phyloP scores from a whole-genome alignment of 495 filamentous ascomycete genomes.

The Penicillium lividum region DNA sequence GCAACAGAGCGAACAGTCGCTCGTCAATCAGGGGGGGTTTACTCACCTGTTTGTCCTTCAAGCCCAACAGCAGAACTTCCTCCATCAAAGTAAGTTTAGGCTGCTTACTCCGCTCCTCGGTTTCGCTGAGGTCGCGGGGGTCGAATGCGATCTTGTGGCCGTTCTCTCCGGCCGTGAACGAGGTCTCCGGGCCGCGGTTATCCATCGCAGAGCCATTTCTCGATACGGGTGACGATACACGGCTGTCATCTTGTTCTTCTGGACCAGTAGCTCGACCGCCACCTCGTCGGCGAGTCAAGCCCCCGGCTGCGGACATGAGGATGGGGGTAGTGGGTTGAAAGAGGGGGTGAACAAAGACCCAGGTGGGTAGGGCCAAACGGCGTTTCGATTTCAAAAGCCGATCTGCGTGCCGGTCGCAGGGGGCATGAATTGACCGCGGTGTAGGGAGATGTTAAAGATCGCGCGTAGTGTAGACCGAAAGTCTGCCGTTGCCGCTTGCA shows the following conservation, averaged over 20 bases:
- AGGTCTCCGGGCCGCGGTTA: slow-evolving; percentile 75
- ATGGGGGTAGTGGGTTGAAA: slow-evolving; percentile 19
- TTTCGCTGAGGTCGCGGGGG: slow-evolving; percentile 95
- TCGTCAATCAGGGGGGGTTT: background rate
- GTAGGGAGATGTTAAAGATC: slow-evolving; percentile 25
- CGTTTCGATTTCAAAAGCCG: slow-evolving; percentile 14
- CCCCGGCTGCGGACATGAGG: slow-evolving; percentile 66
- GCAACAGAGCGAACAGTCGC: background rate
- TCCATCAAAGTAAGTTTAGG: slow-evolving; percentile 99
- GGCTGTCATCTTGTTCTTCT: slow-evolving; percentile 62
- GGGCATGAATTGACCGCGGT: slow-evolving; percentile 23
- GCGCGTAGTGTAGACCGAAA: slow-evolving; percentile 30
- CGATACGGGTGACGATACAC: slow-evolving; percentile 68
- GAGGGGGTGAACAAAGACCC: slow-evolving; percentile 7
- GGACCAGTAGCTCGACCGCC: slow-evolving; percentile 59
- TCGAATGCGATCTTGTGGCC: slow-evolving; percentile 99
- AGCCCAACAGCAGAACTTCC: slow-evolving; percentile 87
- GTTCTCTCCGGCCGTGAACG: slow-evolving; percentile 90
- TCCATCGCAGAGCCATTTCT: slow-evolving; percentile 62
- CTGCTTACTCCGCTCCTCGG: slow-evolving; percentile 93
- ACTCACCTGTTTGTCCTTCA: slow-evolving; percentile 96
- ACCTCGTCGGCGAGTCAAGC: slow-evolving; percentile 76
- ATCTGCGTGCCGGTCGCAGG: slow-evolving; percentile 35
- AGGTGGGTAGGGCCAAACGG: slow-evolving; percentile 12
- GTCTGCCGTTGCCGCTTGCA: slow-evolving; percentile 27